These are phyloP conservation scores for Arxiozyma telluris DNA, from an alignment of 1,139 yeast genomes.

Conservation along the genomic window DNA sequence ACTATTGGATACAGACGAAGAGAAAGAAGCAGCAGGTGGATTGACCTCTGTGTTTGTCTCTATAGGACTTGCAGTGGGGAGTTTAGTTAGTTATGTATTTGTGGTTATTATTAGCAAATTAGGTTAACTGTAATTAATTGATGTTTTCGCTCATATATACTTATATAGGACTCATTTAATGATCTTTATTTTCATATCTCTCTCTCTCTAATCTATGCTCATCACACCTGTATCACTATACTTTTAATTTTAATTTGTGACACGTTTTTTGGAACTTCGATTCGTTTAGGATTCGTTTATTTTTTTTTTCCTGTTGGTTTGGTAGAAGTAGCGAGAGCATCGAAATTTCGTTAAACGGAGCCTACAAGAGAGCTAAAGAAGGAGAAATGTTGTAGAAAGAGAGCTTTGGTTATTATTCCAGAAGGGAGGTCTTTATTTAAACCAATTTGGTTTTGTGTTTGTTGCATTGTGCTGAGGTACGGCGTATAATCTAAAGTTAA, in stretches of 20 bases:
- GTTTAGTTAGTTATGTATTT: slow-evolving; percentile 60
- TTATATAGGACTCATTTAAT: neutral
- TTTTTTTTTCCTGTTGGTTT: neutral
- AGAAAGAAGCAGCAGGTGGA: slow-evolving; percentile 90
- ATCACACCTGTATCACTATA: neutral
- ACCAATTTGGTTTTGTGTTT: neutral
- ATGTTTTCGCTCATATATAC: neutral
- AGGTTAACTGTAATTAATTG: neutral
- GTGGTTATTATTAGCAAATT: slow-evolving; percentile 29
- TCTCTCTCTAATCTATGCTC: no score
- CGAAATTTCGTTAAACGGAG: no score
- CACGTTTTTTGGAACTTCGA: neutral
- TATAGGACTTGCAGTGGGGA: slow-evolving; percentile 68
- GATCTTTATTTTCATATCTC: no score
- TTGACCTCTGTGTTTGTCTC: slow-evolving; percentile 73
- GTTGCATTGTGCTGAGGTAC: neutral
- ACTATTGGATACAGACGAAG: slow-evolving; percentile 48
- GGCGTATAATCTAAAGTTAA: no score
- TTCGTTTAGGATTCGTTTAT: neutral
- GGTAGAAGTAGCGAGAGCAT: no score
- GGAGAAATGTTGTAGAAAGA: no score
- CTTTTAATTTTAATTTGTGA: neutral
- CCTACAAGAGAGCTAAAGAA: no score
- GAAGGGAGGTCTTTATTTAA: no score
- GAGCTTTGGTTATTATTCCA: no score